Evolutionary conservation across 75 land plant species (phyloP).

Genomic region (Pinus albicaulis): DNA sequence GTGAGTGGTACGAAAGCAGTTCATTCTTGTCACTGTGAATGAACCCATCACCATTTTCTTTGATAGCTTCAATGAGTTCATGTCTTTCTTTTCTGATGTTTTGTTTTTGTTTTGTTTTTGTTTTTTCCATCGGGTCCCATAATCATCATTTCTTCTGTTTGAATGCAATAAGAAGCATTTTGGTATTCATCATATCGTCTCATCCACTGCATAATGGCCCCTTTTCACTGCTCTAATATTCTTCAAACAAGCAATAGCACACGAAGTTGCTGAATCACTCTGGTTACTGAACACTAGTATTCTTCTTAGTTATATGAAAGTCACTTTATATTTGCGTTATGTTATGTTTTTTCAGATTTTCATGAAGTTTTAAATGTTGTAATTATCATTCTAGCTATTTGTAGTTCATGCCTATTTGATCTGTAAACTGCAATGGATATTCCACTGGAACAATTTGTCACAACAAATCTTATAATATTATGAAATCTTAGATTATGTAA

Average conservation of each 20-base stretch:
- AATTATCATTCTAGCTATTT: too few relatives aligned
- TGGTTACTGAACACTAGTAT: too few relatives aligned
- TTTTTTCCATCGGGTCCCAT: background rate
- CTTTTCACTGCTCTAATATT: background rate
- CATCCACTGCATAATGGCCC: background rate
- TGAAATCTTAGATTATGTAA: too few relatives aligned
- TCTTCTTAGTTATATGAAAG: too few relatives aligned
- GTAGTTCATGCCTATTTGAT: too few relatives aligned
- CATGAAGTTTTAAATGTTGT: too few relatives aligned
- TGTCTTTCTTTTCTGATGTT: background rate
- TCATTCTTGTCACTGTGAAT: background rate
- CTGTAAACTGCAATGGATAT: too few relatives aligned
- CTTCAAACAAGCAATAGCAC: background rate
- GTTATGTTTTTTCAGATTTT: too few relatives aligned
- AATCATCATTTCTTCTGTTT: background rate
- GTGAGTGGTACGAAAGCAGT: background rate
- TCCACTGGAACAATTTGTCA: too few relatives aligned
- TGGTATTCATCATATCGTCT: background rate
- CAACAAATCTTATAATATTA: too few relatives aligned
- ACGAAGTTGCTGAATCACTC: too few relatives aligned
- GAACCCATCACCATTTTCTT: background rate
- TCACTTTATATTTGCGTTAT: too few relatives aligned
- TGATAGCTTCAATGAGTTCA: background rate
- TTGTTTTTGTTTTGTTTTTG: background rate
- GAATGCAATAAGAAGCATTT: background rate